Conservation (phyloP, 192 early-diverging fungal species). For the Geranomyces variabilis region DNA sequence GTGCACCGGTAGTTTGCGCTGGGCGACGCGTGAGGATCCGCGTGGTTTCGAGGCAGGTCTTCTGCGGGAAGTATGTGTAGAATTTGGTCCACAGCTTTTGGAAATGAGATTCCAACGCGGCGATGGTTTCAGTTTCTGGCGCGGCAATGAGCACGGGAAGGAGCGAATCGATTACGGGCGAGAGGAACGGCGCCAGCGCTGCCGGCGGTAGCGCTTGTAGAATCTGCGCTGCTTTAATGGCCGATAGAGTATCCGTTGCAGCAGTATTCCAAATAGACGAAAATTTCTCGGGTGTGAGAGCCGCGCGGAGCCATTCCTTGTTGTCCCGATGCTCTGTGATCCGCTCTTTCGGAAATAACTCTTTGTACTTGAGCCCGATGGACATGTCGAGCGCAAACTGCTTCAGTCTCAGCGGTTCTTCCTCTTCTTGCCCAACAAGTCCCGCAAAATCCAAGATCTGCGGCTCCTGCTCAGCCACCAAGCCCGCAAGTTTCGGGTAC, state of each 20-base stretch:
- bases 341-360: not conserved
- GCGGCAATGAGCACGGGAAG: not conserved
- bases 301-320: not conserved
- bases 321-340: not conserved
- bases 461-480: constrained; percentile 13
- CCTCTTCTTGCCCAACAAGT: constrained; percentile 1
- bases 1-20: not conserved
- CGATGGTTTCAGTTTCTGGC: not conserved
- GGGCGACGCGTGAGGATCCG: constrained; percentile 3
- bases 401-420: not conserved
- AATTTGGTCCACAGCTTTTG: not conserved
- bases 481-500: constrained; percentile 6
- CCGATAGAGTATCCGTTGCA: not conserved
- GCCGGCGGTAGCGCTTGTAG: not conserved
- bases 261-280: not conserved
- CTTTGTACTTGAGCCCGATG: not conserved
- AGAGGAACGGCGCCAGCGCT: not conserved
- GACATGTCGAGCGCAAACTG: not conserved
- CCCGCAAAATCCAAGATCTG: constrained; percentile 3
- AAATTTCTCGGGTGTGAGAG: not conserved
- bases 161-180: not conserved
- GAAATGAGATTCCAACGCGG: not conserved
- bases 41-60: not conserved
- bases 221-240: not conserved
- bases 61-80: constrained; percentile 9